phyloP scores from a whole-genome alignment of 805 yeast genomes.

The Barnettozyma botsteinii region DNA sequence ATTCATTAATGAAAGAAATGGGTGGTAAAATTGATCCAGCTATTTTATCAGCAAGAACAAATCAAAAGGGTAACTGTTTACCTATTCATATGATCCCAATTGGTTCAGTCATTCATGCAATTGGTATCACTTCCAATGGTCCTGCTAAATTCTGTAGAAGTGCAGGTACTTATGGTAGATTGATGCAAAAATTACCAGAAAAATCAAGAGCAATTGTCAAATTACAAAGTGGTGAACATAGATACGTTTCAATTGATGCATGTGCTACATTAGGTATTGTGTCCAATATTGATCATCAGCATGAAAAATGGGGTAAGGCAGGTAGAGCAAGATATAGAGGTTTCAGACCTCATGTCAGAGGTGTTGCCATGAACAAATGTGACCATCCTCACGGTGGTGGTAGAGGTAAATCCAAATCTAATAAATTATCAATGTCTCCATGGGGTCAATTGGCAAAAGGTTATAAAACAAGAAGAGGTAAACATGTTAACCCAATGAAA shows the following conservation, averaged over 20 bases:
- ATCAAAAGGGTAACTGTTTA: constrained; percentile 90
- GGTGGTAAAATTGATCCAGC: constrained; percentile 93
- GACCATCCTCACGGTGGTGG: constrained; percentile 99
- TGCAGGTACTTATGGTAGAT: constrained; percentile 91
- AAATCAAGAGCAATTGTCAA: constrained; percentile 69
- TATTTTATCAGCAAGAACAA: constrained; percentile 75
- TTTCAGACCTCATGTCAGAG: constrained; percentile 91
- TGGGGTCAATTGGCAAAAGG: constrained; percentile 95
- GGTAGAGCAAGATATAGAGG: constrained; percentile 93
- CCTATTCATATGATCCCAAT: constrained; percentile 92
- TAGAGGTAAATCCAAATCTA: constrained; percentile 97
- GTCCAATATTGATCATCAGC: constrained; percentile 89
- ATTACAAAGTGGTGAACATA: constrained; percentile 88
- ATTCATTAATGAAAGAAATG: constrained; percentile 70
- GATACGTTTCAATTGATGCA: constrained; percentile 78
- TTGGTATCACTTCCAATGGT: constrained; percentile 72
- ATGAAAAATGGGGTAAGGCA: constrained; percentile 88
- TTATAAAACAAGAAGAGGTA: constrained; percentile 90
- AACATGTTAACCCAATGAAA: constrained; percentile 75
- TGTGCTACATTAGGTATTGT: constrained; percentile 93
- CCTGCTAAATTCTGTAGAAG: constrained; percentile 86
- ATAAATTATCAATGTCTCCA: constrained; percentile 88
- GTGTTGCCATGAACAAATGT: constrained; percentile 95
- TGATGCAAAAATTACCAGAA: constrained; percentile 72
- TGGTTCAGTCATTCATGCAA: constrained; percentile 83